Evolutionary conservation across 2,329 filamentous ascomycete genomes (phyloP).

Genomic region (Aureobasidium sp.): DNA sequence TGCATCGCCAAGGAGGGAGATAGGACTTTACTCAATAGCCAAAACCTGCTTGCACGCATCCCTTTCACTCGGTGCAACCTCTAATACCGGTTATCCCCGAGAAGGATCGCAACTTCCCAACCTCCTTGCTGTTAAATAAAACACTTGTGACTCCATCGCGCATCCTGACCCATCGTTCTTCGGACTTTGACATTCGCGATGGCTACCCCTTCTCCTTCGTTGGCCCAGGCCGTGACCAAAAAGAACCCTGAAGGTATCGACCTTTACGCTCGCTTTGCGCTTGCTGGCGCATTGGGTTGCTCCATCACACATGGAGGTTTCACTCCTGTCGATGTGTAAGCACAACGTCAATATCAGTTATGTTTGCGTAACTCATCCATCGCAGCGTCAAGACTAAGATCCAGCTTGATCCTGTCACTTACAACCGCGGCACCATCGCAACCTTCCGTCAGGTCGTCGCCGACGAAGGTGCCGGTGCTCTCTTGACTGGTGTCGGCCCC

Average conservation of each 20-base stretch:
- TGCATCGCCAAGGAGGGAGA: neutral
- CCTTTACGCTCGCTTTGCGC: slow-evolving; percentile 93
- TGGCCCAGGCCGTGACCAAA: slow-evolving; percentile 36
- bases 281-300: slow-evolving; percentile 96
- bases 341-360: neutral
- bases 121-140: neutral
- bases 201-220: slow-evolving; percentile 38
- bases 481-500: slow-evolving; percentile 77
- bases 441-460: slow-evolving; percentile 78
- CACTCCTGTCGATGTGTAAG: slow-evolving; percentile 99
- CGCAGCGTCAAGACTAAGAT: slow-evolving; percentile 88
- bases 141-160: neutral
- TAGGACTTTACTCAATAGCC: neutral
- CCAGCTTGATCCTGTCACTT: slow-evolving; percentile 81
- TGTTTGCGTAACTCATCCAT: neutral
- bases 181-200: slow-evolving; percentile 24
- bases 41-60: neutral
- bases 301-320: slow-evolving; percentile 94
- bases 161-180: neutral
- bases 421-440: slow-evolving; percentile 81
- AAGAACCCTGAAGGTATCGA: slow-evolving; percentile 52
- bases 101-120: neutral
- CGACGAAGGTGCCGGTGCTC: slow-evolving; percentile 76
- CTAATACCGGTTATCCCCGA: neutral
- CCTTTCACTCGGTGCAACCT: neutral